phyloP scores from a whole-genome alignment of 768 basidiomycete genomes.

The Leucocoprinus sp. region DNA sequence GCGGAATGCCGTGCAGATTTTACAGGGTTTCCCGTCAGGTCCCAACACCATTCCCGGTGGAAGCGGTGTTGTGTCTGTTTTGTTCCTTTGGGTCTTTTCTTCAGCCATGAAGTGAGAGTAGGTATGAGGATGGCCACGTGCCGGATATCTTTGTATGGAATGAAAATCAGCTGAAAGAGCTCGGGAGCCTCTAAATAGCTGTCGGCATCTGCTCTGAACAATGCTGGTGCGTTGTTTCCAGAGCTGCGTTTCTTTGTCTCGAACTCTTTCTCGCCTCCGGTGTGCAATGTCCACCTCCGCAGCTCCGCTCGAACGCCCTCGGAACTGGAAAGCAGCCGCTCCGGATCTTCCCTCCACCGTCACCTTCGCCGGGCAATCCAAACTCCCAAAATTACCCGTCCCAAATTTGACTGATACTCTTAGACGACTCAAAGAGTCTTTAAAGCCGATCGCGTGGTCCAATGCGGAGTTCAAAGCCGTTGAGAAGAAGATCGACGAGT shows the following conservation, averaged over 20 bases:
- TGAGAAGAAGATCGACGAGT: constrained; percentile 58
- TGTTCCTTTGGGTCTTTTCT: background rate
- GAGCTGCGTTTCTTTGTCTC: background rate
- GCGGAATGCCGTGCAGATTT: constrained; percentile 79
- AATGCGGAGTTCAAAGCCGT: constrained; percentile 48
- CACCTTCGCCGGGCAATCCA: constrained; percentile 59
- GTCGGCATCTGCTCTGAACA: background rate
- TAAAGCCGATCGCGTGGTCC: constrained; percentile 67
- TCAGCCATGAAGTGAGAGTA: background rate
- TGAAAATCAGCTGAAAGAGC: constrained; percentile 7
- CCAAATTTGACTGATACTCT: constrained; percentile 61
- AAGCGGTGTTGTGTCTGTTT: constrained; percentile 18
- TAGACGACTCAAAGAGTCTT: constrained; percentile 54
- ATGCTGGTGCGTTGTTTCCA: constrained; percentile 3
- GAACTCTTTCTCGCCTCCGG: background rate
- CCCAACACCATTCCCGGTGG: constrained; percentile 85
- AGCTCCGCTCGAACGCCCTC: constrained; percentile 27
- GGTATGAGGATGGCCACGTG: no score
- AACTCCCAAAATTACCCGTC: constrained; percentile 70
- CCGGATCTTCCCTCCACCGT: constrained; percentile 43
- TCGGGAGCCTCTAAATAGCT: background rate
- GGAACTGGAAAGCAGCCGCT: constrained; percentile 66
- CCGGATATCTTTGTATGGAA: no score
- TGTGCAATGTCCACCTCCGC: constrained; percentile 19
- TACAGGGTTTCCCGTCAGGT: constrained; percentile 93